A percentile compares a stretch with the other conserved stretches of the same genome.
Conservation (phyloP, 495 filamentous ascomycete species). For the Penicillium flavigenum region DNA sequence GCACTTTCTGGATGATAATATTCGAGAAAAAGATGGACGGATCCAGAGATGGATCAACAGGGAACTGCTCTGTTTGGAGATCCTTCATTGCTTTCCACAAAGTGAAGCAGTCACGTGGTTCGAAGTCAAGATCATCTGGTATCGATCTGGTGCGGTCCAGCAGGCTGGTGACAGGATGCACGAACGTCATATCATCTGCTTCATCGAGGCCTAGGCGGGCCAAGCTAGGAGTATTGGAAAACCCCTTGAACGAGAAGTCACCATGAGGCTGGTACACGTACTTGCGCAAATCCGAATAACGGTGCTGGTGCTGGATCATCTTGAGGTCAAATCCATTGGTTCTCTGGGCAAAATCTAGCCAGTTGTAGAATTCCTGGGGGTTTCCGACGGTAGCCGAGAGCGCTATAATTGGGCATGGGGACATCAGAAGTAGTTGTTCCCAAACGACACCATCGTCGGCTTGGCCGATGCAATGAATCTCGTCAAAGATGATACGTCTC, state of each 20-base stretch:
- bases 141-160: conserved; percentile 58
- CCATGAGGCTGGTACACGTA: conserved; percentile 58
- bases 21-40: conserved; percentile 45
- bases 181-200: conserved; percentile 49
- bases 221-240: conserved; percentile 42
- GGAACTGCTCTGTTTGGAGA: conserved; percentile 45
- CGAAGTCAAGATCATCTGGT: conserved; percentile 63
- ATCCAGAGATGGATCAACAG: conserved; percentile 46
- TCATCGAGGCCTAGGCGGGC: conserved; percentile 52
- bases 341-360: conserved; percentile 62
- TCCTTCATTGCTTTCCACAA: conserved; percentile 63
- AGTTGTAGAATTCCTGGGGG: conserved; percentile 64
- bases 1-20: conserved; percentile 53
- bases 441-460: conserved; percentile 75
- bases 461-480: conserved; percentile 79
- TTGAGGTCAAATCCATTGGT: conserved; percentile 55
- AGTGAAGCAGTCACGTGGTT: conserved; percentile 66
- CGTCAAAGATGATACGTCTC: conserved; percentile 77
- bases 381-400: conserved; percentile 81
- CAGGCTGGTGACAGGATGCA: conserved; percentile 69
- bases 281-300: conserved; percentile 75
- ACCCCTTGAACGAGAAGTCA: conserved; percentile 55
- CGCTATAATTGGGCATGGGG: conserved; percentile 77
- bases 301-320: conserved; percentile 62
- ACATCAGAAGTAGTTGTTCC: conserved; percentile 74